phyloP scores from a whole-genome alignment of 2,329 filamentous ascomycete species.

The Tricladium varicosporioides region DNA sequence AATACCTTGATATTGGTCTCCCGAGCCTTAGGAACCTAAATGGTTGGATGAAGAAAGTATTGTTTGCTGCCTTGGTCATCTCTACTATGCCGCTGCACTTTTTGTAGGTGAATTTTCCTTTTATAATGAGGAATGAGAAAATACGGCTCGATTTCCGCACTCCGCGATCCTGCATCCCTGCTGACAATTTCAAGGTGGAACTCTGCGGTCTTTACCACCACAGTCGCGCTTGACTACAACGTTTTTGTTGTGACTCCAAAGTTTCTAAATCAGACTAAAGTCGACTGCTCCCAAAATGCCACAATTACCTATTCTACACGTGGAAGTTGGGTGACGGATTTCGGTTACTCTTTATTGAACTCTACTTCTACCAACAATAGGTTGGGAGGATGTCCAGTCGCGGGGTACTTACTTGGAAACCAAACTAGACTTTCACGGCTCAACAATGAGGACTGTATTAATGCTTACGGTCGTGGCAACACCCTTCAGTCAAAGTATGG shows the following conservation, averaged over 20 bases:
- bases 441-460: conserved; percentile 22
- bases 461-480: conserved; percentile 18
- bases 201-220: conserved; percentile 23
- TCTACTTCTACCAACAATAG: conserved; percentile 4
- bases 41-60: conserved; percentile 17
- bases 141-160: too few species aligned
- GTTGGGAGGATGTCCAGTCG: conserved; percentile 6
- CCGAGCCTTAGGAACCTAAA: conserved; percentile 40
- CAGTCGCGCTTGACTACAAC: conserved; percentile 21
- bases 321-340: too few species aligned
- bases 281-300: conserved; percentile 15
- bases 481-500: conserved; percentile 12
- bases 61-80: conserved; percentile 17
- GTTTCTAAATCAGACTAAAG: conserved; percentile 9
- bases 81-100: conserved; percentile 27
- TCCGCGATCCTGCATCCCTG: neutral
- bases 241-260: conserved; percentile 20
- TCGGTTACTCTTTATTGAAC: neutral
- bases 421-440: conserved; percentile 12
- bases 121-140: neutral
- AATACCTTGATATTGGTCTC: conserved; percentile 46
- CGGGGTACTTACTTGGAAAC: conserved; percentile 8
- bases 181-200: conserved; percentile 14
- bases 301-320: neutral
- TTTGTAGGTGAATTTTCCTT: conserved; percentile 21